phyloP scores from a whole-genome alignment of 345 rosid species.

The Acer saccharum region DNA sequence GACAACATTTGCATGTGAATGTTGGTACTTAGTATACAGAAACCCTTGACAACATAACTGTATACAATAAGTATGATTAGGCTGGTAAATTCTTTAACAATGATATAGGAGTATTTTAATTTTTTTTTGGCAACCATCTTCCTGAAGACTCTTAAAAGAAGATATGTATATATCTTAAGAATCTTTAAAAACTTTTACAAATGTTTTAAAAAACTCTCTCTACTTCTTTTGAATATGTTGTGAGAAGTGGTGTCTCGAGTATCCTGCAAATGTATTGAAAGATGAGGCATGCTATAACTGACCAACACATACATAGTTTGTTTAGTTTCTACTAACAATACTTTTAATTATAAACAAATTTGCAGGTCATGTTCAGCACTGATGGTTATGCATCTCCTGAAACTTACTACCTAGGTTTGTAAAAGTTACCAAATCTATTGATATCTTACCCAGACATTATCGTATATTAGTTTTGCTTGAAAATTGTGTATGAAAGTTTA shows the following conservation, averaged over 20 bases:
- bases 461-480: neutral
- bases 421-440: conserved; percentile 12
- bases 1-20: conserved; percentile 19
- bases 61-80: neutral
- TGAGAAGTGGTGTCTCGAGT: neutral
- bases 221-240: neutral
- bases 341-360: conserved; percentile 24
- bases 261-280: conserved; percentile 8
- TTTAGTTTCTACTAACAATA: conserved; percentile 15
- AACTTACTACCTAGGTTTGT: conserved; percentile 82
- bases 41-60: conserved; percentile 5
- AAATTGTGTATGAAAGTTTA: neutral
- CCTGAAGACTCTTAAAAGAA: neutral
- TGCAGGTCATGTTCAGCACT: conserved; percentile 98
- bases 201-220: neutral
- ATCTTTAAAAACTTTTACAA: neutral
- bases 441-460: neutral
- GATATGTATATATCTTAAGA: neutral
- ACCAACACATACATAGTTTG: conserved; percentile 3
- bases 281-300: neutral
- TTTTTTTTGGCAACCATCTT: neutral
- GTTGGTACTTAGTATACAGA: neutral
- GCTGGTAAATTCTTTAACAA: neutral
- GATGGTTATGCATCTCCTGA: conserved; percentile 96
- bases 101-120: neutral